Percentiles rank a stretch among this genome's conserved stretches.
phyloP scores from a whole-genome alignment of 495 filamentous ascomycete species.

The Aspergillus baeticus region DNA sequence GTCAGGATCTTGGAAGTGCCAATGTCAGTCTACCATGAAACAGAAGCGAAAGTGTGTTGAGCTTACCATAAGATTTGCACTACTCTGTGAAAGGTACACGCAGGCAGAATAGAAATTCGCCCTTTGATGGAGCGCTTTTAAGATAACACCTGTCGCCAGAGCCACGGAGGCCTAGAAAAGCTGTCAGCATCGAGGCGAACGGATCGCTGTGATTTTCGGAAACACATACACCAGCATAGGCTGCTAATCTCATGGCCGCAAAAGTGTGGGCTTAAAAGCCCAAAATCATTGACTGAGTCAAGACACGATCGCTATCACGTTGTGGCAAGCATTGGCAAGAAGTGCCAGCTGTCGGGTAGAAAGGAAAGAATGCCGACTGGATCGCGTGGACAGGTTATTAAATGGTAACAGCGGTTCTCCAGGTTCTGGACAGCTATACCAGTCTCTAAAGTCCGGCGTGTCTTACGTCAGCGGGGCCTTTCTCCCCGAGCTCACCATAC shows the following conservation, averaged over 20 bases:
- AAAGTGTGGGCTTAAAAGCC: slow-evolving; percentile 22
- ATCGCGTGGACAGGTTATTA: slow-evolving; percentile 18
- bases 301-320: slow-evolving; percentile 12
- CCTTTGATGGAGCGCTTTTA: slow-evolving; percentile 89
- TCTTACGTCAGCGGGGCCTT: slow-evolving; percentile 36
- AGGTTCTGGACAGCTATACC: slow-evolving; percentile 45
- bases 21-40: neutral
- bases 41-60: neutral
- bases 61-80: slow-evolving; percentile 85
- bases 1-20: slow-evolving; percentile 66
- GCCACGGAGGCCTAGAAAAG: slow-evolving; percentile 63
- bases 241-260: slow-evolving; percentile 51
- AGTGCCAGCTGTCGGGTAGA: slow-evolving; percentile 11
- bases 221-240: slow-evolving; percentile 50
- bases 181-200: slow-evolving; percentile 6
- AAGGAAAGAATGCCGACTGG: slow-evolving; percentile 1
- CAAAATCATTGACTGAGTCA: slow-evolving; percentile 31
- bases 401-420: slow-evolving; percentile 1
- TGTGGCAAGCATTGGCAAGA: slow-evolving; percentile 23
- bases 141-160: slow-evolving; percentile 76
- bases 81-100: slow-evolving; percentile 94
- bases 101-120: slow-evolving; percentile 97
- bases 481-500: neutral
- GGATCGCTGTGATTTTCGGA: neutral
- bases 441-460: slow-evolving; percentile 19